These are phyloP conservation scores for sorghum (Sorghum bicolor) DNA, from an alignment of 176 grass and related monocot genomes.

Conservation along the genomic window DNA sequence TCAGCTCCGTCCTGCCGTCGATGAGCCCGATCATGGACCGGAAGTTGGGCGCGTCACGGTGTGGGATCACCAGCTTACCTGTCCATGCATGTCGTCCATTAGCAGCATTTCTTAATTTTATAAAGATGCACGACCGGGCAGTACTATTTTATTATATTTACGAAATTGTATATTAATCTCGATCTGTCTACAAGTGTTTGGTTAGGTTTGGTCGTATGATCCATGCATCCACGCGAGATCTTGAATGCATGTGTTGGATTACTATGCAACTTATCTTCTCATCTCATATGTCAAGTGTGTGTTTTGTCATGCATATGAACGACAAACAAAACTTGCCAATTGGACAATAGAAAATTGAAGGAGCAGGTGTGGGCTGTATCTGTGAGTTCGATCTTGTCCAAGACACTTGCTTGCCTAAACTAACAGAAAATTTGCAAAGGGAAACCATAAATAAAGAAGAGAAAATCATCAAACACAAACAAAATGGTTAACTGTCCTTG, in stretches of 20 bases:
- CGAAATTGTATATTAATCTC: neutral
- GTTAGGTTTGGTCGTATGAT: neutral
- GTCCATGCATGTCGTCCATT: neutral
- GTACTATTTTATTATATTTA: too few relatives aligned
- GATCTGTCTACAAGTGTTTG: neutral
- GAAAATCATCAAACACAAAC: neutral
- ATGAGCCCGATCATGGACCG: conserved; percentile 47
- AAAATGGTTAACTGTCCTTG: neutral
- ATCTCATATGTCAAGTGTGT: neutral
- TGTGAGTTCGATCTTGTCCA: neutral
- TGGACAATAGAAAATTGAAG: neutral
- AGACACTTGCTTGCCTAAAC: neutral
- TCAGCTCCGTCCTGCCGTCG: conserved; percentile 54
- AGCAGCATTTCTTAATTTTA: neutral
- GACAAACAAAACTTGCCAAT: neutral
- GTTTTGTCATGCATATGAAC: neutral
- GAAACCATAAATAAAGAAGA: too few relatives aligned
- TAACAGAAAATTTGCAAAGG: too few relatives aligned
- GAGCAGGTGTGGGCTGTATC: neutral
- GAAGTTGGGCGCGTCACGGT: conserved; percentile 39
- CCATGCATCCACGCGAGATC: neutral
- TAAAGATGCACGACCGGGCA: too few relatives aligned
- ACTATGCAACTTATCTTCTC: neutral
- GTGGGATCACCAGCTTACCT: conserved; percentile 57
- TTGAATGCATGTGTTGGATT: neutral